Evolutionary conservation across 805 yeast species (phyloP).

Genomic region (Starmerella geochares): DNA sequence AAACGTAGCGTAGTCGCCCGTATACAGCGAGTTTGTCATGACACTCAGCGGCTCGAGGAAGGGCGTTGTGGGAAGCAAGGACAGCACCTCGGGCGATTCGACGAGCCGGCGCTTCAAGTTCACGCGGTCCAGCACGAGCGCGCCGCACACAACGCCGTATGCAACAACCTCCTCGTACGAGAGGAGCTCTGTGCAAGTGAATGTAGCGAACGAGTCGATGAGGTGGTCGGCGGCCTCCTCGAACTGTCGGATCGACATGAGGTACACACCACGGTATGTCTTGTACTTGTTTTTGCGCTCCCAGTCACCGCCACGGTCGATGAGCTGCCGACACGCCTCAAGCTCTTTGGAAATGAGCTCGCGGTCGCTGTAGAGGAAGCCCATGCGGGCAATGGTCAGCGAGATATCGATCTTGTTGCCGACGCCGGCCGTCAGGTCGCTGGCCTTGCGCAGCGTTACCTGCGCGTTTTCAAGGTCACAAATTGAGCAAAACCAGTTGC

Average conservation of each 20-base stretch:
- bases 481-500: constrained; percentile 76
- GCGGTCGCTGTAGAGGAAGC: constrained; percentile 80
- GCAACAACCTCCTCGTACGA: constrained; percentile 83
- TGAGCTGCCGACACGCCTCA: constrained; percentile 59
- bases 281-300: constrained; percentile 92
- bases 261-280: constrained; percentile 78
- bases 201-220: constrained; percentile 87
- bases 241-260: constrained; percentile 76
- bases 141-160: constrained; percentile 81
- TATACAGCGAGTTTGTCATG: constrained; percentile 75
- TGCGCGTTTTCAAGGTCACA: constrained; percentile 71
- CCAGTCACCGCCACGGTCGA: constrained; percentile 99
- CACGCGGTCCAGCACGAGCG: constrained; percentile 68
- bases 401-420: constrained; percentile 84
- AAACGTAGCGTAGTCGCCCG: constrained; percentile 73
- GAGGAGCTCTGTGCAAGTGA: constrained; percentile 83
- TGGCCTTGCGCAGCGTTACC: constrained; percentile 56
- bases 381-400: constrained; percentile 73
- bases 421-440: constrained; percentile 69
- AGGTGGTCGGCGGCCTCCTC: constrained; percentile 73
- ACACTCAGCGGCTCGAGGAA: constrained; percentile 70
- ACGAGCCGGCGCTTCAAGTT: constrained; percentile 75
- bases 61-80: constrained; percentile 57
- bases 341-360: constrained; percentile 57
- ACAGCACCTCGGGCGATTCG: constrained; percentile 86